These are phyloP conservation scores for Cetradonia linearis DNA, from an alignment of 495 filamentous ascomycete species.

Conservation along the genomic window DNA sequence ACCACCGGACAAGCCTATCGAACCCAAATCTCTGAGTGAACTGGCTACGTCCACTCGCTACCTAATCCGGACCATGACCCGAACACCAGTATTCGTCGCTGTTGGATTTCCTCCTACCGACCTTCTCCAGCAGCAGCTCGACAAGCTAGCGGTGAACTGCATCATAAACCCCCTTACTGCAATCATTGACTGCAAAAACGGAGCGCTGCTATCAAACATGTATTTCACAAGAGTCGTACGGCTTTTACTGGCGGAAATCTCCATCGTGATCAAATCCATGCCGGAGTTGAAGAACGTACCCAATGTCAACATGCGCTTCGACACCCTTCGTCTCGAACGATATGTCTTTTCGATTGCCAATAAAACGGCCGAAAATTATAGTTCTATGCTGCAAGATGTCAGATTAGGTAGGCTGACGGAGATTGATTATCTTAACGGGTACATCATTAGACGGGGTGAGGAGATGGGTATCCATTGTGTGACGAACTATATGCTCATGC, in stretches of 20 bases:
- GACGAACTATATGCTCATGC: constrained; percentile 58
- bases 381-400: constrained; percentile 76
- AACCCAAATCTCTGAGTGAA: constrained; percentile 10
- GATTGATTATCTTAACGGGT: constrained; percentile 79
- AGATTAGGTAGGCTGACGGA: constrained; percentile 53
- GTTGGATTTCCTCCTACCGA: constrained; percentile 36
- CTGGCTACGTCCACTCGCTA: constrained; percentile 33
- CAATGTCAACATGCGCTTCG: constrained; percentile 47
- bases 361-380: constrained; percentile 57
- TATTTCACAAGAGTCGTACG: constrained; percentile 45
- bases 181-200: constrained; percentile 62
- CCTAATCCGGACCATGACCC: constrained; percentile 40
- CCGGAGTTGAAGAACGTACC: constrained; percentile 58
- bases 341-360: constrained; percentile 46
- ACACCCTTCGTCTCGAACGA: constrained; percentile 44
- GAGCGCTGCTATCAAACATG: constrained; percentile 54
- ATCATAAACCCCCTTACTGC: constrained; percentile 76
- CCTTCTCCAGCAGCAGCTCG: constrained; percentile 51
- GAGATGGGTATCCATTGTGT: constrained; percentile 55
- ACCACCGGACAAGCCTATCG: neutral
- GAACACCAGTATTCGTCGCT: constrained; percentile 40
- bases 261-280: constrained; percentile 49
- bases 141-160: constrained; percentile 70
- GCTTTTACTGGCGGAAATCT: constrained; percentile 58
- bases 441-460: constrained; percentile 58